Evolutionary conservation across 495 filamentous ascomycete species (phyloP).

Genomic region (Extremus antarcticus): DNA sequence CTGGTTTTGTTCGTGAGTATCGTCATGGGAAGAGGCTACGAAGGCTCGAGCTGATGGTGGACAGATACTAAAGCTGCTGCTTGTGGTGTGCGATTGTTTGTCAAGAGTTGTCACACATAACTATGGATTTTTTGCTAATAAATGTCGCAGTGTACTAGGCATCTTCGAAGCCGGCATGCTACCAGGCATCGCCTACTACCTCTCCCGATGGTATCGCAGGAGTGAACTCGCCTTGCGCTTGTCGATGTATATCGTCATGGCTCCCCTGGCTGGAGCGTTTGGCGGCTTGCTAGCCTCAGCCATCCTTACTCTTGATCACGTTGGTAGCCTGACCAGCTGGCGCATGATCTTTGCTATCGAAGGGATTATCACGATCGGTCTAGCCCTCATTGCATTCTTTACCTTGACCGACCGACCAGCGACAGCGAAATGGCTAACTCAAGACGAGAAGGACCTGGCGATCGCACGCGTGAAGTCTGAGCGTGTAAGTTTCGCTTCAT

Average conservation of each 20-base stretch:
- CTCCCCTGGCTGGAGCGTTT: conserved; percentile 64
- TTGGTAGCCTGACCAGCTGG: conserved; percentile 50
- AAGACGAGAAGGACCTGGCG: conserved; percentile 25
- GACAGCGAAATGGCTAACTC: conserved; percentile 27
- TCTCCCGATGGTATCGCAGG: conserved; percentile 67
- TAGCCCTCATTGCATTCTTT: conserved; percentile 52
- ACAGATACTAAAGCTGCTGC: conserved; percentile 24
- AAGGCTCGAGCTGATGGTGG: not conserved
- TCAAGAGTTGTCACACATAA: conserved; percentile 40
- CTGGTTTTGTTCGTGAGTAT: conserved; percentile 37
- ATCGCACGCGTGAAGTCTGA: conserved; percentile 45
- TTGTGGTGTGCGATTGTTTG: conserved; percentile 41
- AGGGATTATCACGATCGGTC: conserved; percentile 52
- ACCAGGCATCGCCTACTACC: conserved; percentile 48
- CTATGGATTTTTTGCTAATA: not conserved
- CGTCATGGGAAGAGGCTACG: too few species aligned
- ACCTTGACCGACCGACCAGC: conserved; percentile 53
- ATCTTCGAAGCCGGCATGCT: conserved; percentile 55
- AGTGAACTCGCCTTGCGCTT: conserved; percentile 63
- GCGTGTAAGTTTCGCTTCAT: conserved; percentile 23
- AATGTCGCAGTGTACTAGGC: conserved; percentile 32
- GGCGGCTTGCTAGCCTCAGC: conserved; percentile 66
- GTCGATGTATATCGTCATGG: conserved; percentile 64
- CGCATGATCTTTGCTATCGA: conserved; percentile 63
- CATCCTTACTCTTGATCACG: conserved; percentile 61